These are phyloP conservation scores for Nemania sp. DNA, from an alignment of 2,329 filamentous ascomycete genomes.

Conservation along the genomic window DNA sequence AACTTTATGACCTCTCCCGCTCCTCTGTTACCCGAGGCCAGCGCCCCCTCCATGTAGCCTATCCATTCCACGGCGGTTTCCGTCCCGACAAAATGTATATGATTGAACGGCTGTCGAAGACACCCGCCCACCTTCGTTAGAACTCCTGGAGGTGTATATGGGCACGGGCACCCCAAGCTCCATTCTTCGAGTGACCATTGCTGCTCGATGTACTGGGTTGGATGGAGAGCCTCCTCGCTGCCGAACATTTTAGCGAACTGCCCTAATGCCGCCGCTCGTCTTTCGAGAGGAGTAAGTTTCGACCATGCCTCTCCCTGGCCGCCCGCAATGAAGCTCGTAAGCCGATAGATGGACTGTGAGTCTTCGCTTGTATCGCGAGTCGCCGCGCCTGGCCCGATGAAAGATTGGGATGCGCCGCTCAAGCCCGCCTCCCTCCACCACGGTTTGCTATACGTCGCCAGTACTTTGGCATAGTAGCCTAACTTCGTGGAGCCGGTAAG, in stretches of 20 bases:
- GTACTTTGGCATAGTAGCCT: conserved; percentile 58
- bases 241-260: conserved; percentile 38
- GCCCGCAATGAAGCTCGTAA: conserved; percentile 50
- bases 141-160: conserved; percentile 45
- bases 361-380: conserved; percentile 49
- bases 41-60: conserved; percentile 63
- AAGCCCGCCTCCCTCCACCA: conserved; percentile 47
- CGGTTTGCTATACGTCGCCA: conserved; percentile 47
- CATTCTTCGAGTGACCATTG: conserved; percentile 47
- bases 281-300: conserved; percentile 27
- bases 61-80: conserved; percentile 59
- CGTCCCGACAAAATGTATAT: conserved; percentile 59
- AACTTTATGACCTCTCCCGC: conserved; percentile 47
- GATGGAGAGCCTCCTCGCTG: conserved; percentile 23
- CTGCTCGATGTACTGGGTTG: conserved; percentile 43
- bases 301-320: conserved; percentile 43
- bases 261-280: conserved; percentile 32
- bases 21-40: conserved; percentile 53
- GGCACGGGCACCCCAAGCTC: conserved; percentile 47
- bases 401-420: conserved; percentile 52
- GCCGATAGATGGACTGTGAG: conserved; percentile 37
- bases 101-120: conserved; percentile 42
- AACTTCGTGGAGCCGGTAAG: conserved; percentile 44
- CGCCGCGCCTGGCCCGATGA: conserved; percentile 51
- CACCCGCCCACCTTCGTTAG: conserved; percentile 39